Conservation (phyloP, 1,284 basidiomycete genomes). For the Leucoagaricus sp. region DNA sequence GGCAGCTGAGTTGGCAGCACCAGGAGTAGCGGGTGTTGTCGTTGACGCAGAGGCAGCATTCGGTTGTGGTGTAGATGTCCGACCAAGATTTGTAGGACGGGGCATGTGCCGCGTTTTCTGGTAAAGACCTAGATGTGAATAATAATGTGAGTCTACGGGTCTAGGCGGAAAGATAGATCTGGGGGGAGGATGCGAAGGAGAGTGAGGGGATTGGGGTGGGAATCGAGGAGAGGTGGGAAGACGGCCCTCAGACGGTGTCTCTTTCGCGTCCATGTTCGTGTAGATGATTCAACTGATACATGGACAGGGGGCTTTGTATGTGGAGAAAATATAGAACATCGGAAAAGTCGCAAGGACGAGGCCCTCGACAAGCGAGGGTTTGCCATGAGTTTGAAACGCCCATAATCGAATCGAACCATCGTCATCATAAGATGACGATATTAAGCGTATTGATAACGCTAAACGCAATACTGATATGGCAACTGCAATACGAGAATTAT, state of each 20-base stretch:
- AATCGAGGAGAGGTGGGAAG: slow-evolving; percentile 6
- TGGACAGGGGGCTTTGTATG: slow-evolving; percentile 14
- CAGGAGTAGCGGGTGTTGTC: slow-evolving; percentile 30
- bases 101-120: slow-evolving; percentile 67
- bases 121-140: slow-evolving; percentile 54
- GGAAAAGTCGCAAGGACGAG: slow-evolving; percentile 9
- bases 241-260: slow-evolving; percentile 9
- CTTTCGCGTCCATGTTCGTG: slow-evolving; percentile 13
- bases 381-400: slow-evolving; percentile 3
- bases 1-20: slow-evolving; percentile 34
- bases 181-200: slow-evolving; percentile 15
- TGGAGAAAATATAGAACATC: neutral
- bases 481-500: neutral
- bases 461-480: slow-evolving; percentile 11
- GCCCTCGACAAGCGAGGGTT: no score
- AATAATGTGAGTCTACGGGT: slow-evolving; percentile 19
- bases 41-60: slow-evolving; percentile 27
- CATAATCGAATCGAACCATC: slow-evolving; percentile 5
- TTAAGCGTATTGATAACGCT: slow-evolving; percentile 10
- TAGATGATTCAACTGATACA: slow-evolving; percentile 5
- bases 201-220: slow-evolving; percentile 6
- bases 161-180: slow-evolving; percentile 18
- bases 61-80: slow-evolving; percentile 45
- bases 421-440: neutral
- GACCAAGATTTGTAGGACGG: slow-evolving; percentile 44